Evolutionary conservation across 176 grass and related monocot genomes (phyloP).

Genomic region (Oryza officinalis): DNA sequence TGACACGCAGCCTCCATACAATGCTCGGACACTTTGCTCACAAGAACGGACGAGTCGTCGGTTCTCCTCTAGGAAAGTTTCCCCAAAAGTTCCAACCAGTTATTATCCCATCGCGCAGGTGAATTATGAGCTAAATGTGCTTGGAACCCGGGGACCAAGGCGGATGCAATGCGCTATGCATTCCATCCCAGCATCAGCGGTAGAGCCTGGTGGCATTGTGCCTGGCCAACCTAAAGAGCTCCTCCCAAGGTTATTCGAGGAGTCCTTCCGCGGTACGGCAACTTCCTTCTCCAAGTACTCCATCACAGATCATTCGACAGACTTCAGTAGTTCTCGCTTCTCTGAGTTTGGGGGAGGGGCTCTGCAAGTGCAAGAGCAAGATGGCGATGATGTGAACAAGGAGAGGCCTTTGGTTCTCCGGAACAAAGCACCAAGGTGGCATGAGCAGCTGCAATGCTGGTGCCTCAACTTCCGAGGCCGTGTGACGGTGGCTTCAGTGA

Average conservation of each 20-base stretch:
- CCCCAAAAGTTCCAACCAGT: conserved; percentile 54
- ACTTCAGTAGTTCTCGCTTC: conserved; percentile 65
- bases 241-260: conserved; percentile 48
- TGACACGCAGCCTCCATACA: conserved; percentile 63
- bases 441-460: conserved; percentile 91
- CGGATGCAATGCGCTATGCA: conserved; percentile 85
- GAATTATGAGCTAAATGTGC: conserved; percentile 85
- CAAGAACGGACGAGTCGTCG: conserved; percentile 42
- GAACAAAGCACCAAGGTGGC: conserved; percentile 81
- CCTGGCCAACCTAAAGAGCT: conserved; percentile 65
- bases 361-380: conserved; percentile 28
- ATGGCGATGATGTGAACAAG: conserved; percentile 21
- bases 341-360: conserved; percentile 50
- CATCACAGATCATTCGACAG: conserved; percentile 42
- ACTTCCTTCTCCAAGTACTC: conserved; percentile 51
- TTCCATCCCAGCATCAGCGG: conserved; percentile 63
- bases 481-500: conserved; percentile 80
- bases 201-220: conserved; percentile 58
- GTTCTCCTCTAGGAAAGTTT: conserved; percentile 76
- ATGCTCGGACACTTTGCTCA: conserved; percentile 24
- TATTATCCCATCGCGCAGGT: conserved; percentile 72
- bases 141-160: conserved; percentile 77
- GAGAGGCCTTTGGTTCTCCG: conserved; percentile 62
- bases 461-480: conserved; percentile 88
- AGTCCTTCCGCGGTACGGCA: conserved; percentile 68